Conservation (phyloP, 306 rosid species). For the Comarum palustre region DNA sequence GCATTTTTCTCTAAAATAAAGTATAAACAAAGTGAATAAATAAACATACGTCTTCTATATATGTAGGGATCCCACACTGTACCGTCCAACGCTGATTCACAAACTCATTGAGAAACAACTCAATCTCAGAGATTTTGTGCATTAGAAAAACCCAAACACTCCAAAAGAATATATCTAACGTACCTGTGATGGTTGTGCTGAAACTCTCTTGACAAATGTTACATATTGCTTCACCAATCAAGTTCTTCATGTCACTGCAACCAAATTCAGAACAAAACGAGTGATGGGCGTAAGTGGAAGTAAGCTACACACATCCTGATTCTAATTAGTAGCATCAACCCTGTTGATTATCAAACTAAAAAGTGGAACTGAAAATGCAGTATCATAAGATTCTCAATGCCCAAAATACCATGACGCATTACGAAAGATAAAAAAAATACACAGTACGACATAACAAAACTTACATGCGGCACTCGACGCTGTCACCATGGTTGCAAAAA, state of each 20-base stretch:
- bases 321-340: background rate
- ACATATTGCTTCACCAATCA: slow-evolving; percentile 87
- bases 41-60: background rate
- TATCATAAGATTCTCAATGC: background rate
- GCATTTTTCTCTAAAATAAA: too few species aligned
- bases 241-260: slow-evolving; percentile 84
- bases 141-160: background rate
- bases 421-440: background rate
- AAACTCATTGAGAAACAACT: background rate
- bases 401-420: background rate
- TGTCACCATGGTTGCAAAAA: slow-evolving; percentile 83
- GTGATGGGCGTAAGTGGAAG: background rate
- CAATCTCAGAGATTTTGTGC: background rate
- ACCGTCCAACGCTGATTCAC: background rate
- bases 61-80: background rate
- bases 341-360: background rate
- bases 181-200: slow-evolving; percentile 76
- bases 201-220: slow-evolving; percentile 83
- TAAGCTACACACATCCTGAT: slow-evolving; percentile 3
- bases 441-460: slow-evolving; percentile 13
- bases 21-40: background rate
- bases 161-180: background rate
- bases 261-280: slow-evolving; percentile 20
- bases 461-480: slow-evolving; percentile 84
- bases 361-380: background rate